Base-by-base conservation (phyloP, 257 asterid genomes). In the Pogostemon cablin region DNA sequence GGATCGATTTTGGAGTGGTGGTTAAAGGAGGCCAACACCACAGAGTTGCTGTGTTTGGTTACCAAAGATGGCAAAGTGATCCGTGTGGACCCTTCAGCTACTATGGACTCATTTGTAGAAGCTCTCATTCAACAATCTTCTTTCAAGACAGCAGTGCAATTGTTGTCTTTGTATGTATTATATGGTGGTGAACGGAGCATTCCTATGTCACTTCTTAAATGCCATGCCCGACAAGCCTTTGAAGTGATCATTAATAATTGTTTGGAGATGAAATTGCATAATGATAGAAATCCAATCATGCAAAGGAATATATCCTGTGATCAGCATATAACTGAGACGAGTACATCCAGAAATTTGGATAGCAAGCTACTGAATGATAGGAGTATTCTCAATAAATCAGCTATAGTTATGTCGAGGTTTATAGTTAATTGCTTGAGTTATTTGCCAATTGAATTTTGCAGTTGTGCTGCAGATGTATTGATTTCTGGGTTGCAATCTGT, bases 1-100 rank as follows among this genome's bases (percentile, higher is more conserved):
- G 99, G 99, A 77, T 80, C 97, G 37, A 82, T 95, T 71, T 79
- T 89, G 81, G 87, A 72, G 77, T 95, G 98, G 98, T 79, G 91
- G 84, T 78, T 91, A 73, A 89, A 85, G 72, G 96, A 89, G 77
- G 91, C 83, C 69, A 91, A 86, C 65, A 40, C 72, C 65, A 82
- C 83, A 76, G 96, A 91, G 56, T 86, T 91, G 71, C 73, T 91
- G 63, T 89, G 95, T 76, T 78, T 95, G 85, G 88, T 88, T 37
- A 89, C 93, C 50, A 86, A 78, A 78, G 90, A 86, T 69, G 96
- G 98, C 9, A 89, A 81, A 78, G 83, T 95, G 52, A 84, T 95
- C 60, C 95, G 98, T 68, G 64, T 95, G 72, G 95, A 95, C 84
- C 95, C 85, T 69, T 81, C 82, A 67, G 96, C 95, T 58, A 86